phyloP scores from a whole-genome alignment of 73 alveolate genomes.

The Diophrys sp. region DNA sequence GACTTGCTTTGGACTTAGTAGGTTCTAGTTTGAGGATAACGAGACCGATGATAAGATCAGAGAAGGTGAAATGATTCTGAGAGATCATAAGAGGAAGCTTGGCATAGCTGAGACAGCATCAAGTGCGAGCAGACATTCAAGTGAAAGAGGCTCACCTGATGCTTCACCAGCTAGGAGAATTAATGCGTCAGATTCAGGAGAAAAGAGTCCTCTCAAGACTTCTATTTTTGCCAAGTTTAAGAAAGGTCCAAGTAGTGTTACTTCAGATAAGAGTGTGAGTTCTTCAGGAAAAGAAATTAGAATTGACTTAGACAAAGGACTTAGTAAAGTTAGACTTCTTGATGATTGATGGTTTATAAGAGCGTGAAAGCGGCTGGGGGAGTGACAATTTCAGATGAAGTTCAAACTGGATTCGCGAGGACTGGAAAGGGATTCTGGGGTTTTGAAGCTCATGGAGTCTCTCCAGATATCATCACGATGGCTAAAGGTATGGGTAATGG shows the following conservation, averaged over 20 bases:
- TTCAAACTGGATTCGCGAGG: conserved; percentile 51
- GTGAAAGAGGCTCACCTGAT: not conserved
- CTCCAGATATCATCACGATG: conserved; percentile 34
- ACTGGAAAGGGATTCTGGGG: conserved; percentile 32
- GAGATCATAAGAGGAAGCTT: not conserved
- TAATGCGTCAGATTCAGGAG: not conserved
- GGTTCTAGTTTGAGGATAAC: not conserved
- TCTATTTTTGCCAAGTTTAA: too few species aligned
- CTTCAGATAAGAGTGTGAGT: not conserved
- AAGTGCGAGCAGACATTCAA: not conserved
- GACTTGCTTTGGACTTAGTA: not conserved
- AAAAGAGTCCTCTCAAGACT: not conserved
- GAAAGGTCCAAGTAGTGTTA: too few species aligned
- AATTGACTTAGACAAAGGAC: not conserved
- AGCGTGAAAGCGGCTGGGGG: conserved; percentile 30
- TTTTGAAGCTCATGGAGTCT: conserved; percentile 25
- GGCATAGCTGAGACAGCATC: not conserved
- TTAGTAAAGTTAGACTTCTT: not conserved
- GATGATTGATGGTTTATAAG: conserved; percentile 1
- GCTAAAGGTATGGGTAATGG: conserved; percentile 54
- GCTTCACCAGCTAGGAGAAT: not conserved
- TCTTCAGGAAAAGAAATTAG: not conserved
- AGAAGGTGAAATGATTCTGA: not conserved
- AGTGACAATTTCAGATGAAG: conserved; percentile 39
- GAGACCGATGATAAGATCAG: not conserved